These are phyloP conservation scores for Malbranchea zuffiana DNA, from an alignment of 2,329 filamentous ascomycete genomes.

Conservation along the genomic window DNA sequence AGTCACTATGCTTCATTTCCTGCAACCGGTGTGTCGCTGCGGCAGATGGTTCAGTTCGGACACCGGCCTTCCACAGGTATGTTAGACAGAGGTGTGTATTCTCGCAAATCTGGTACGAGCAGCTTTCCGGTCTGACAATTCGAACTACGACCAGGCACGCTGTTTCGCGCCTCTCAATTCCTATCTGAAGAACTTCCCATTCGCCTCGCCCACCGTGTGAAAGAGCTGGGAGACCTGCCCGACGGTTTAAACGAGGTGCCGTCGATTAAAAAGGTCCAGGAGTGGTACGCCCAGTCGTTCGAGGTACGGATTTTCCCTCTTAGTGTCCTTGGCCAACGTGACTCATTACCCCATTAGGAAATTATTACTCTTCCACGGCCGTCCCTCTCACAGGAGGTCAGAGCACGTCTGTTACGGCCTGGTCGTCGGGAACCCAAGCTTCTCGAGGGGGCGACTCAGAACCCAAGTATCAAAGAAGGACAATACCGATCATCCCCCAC, in stretches of 20 bases:
- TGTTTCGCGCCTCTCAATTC: constrained; percentile 97
- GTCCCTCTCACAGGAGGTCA: constrained; percentile 61
- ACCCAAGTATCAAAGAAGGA: constrained; percentile 76
- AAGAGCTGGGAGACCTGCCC: constrained; percentile 82
- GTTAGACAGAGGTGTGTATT: constrained; percentile 19
- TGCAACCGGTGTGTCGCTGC: constrained; percentile 86
- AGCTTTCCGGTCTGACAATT: too few species aligned
- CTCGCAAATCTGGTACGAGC: too few species aligned
- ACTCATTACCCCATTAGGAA: constrained; percentile 44
- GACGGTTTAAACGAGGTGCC: constrained; percentile 98
- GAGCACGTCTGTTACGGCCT: constrained; percentile 58
- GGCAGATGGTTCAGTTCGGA: constrained; percentile 99
- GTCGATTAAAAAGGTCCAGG: constrained; percentile 84
- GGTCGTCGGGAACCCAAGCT: constrained; percentile 50
- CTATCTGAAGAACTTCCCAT: constrained; percentile 97
- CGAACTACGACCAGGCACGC: constrained; percentile 67
- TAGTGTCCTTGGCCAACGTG: constrained; percentile 17
- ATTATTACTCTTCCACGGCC: constrained; percentile 80
- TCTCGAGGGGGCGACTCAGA: constrained; percentile 72
- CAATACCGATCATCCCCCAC: constrained; percentile 54
- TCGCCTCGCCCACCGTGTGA: constrained; percentile 86
- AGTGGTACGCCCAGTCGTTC: constrained; percentile 99
- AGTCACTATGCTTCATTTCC: constrained; percentile 94
- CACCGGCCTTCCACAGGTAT: constrained; percentile 82
- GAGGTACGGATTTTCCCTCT: constrained; percentile 53